Base-by-base conservation (phyloP, 805 yeast species). In the Monosporozyma yasuniensis region DNA sequence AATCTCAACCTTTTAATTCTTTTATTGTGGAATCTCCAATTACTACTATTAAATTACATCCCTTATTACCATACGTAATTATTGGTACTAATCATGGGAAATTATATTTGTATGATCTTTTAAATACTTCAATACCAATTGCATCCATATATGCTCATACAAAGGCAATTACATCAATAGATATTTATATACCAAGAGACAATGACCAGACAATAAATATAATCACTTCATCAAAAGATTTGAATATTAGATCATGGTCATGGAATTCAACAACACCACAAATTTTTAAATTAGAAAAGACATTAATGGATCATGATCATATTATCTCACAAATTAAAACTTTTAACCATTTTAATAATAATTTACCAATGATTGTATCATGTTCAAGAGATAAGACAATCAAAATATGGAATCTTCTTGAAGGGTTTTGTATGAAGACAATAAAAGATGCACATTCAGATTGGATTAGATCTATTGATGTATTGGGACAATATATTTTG, bases 291-390 rank as follows among this genome's bases (percentile, higher is more conserved):
- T 76, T 83, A 43, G 61, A 79, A 1, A 72, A 87, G 35, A 80
- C 88, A 0, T 66, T 90, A 21, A 68, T 81, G 0, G 96, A 96
- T 11, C 98, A 90, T 67, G 95, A 88, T 52, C 96, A 90, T 63
- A 79, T 93, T 1, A 80, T 90, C 0, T 85, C 95, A 0, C 69
- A 78, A 0, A 70, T 87, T 7, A 68, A n/a, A n/a, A 70, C 12
- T 82, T 84, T 3, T 54, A 55, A 46, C 21, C 37, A 11, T 11
- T 8, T 7, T 8, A 43, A 18, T 11, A 18, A 19, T 14, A 30
- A 30, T 18, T 12, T 21, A 7, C 12, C 47, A 43, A 61, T 71
- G 14, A 61, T 83, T 16, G 77, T 81, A 48, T 77, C 84, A 11
- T 79, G 80, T 28, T 81, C 88, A 1, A 69, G 90, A 50, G 91